Evolutionary conservation across 768 basidiomycete genomes (phyloP).

Genomic region (Scleroderma bovista): DNA sequence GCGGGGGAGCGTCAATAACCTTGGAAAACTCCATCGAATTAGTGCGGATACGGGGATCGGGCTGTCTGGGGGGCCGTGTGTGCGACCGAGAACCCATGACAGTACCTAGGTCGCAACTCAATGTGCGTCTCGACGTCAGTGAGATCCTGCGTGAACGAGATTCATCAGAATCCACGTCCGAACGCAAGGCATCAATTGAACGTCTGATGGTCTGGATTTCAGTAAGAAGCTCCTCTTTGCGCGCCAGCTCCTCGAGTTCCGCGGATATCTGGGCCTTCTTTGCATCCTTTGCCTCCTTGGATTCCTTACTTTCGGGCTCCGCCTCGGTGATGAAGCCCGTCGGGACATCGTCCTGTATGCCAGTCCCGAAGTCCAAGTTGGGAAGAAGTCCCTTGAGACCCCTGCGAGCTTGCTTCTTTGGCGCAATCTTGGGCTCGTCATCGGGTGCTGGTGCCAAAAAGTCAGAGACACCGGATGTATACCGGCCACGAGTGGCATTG

Average conservation of each 20-base stretch:
- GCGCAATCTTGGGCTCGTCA: slow-evolving; percentile 53
- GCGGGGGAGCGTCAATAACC: slow-evolving; percentile 36
- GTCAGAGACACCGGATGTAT: slow-evolving; percentile 66
- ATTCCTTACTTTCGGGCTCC: slow-evolving; percentile 18
- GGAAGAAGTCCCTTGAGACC: slow-evolving; percentile 56
- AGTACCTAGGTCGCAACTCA: slow-evolving; percentile 59
- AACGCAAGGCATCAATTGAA: slow-evolving; percentile 71
- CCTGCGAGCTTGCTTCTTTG: slow-evolving; percentile 43
- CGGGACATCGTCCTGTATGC: slow-evolving; percentile 73
- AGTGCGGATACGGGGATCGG: slow-evolving; percentile 63
- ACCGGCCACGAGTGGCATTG: slow-evolving; percentile 49
- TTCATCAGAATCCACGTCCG: slow-evolving; percentile 47
- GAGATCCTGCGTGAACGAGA: slow-evolving; percentile 63
- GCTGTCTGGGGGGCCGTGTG: slow-evolving; percentile 63
- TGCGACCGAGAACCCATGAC: slow-evolving; percentile 50
- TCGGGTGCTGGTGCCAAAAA: slow-evolving; percentile 59
- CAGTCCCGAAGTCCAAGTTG: slow-evolving; percentile 66
- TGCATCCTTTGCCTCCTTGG: slow-evolving; percentile 25
- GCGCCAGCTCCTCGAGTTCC: slow-evolving; percentile 50
- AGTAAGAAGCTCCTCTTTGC: slow-evolving; percentile 64
- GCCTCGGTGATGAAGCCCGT: slow-evolving; percentile 56
- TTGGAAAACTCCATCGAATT: slow-evolving; percentile 67
- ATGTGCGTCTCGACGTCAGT: slow-evolving; percentile 58
- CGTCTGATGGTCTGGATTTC: slow-evolving; percentile 78
- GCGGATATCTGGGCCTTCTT: slow-evolving; percentile 33